These are phyloP conservation scores for Colletotrichum incanum DNA, from an alignment of 2,329 filamentous ascomycete species.

Conservation along the genomic window DNA sequence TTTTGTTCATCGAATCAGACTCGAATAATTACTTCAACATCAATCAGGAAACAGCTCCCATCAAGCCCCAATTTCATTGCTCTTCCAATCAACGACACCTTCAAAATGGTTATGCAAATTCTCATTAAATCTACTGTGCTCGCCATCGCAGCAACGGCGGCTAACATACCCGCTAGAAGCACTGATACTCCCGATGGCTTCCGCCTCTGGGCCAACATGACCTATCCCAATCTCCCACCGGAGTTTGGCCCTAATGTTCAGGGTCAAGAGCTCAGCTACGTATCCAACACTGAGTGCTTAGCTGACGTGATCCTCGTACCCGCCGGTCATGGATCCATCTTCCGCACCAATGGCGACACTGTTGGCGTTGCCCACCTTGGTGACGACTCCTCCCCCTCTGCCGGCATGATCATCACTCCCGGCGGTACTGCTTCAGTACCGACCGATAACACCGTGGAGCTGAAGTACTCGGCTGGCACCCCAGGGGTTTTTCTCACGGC, in stretches of 20 bases:
- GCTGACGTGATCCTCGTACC: conserved; percentile 11
- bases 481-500: conserved; percentile 1
- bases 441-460: background rate
- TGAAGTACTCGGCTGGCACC: conserved; percentile 4
- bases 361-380: conserved; percentile 19
- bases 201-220: conserved; percentile 28
- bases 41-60: background rate
- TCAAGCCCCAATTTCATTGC: no score
- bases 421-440: conserved; percentile 24
- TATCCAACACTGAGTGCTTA: background rate
- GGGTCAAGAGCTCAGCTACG: conserved; percentile 21
- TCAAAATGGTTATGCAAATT: no score
- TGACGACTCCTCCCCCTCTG: background rate
- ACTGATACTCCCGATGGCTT: background rate
- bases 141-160: conserved; percentile 1
- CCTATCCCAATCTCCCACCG: conserved; percentile 18
- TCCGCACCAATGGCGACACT: conserved; percentile 12
- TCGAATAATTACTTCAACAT: background rate
- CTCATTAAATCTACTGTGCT: no score
- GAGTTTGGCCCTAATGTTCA: conserved; percentile 6
- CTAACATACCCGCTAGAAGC: background rate
- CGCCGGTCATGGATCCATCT: conserved; percentile 11
- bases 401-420: conserved; percentile 13
- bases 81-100: no score
- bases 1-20: background rate